Evolutionary conservation across 2,329 filamentous ascomycete species (phyloP), one percentile per base, ranked within the genome.

Genomic region (Ascosphaera pollenicola): DNA sequence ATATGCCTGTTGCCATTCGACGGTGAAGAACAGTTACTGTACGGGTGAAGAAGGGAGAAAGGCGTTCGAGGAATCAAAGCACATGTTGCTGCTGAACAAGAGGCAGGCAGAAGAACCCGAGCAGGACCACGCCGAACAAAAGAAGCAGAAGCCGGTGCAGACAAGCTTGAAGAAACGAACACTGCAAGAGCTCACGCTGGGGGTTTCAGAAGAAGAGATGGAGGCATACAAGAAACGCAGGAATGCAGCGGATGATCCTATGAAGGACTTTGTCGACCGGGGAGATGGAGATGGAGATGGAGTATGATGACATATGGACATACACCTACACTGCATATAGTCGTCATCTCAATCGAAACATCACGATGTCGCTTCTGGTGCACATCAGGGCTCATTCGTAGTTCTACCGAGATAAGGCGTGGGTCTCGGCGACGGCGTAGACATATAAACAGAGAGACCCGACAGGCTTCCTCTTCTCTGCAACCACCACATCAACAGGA

Each of bases 21-120:
- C 75, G 17, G 72, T 92, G 45, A 94, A 92, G 61, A 95, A 98
- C 58, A 93, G 84, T 51, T 98, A 95, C 52, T 98, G 89, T 57
- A 95, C 87, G 0, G 89, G 89, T 18, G 82, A 89, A 43, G 81
- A 80, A 42, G 89, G 89, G 28, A 91, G 75, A 55, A 62, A 62
- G 44, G 85, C 83, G 1, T 84, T 81, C 57, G 76, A 85, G 48
- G 77, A 80, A 41, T 75, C 81, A 0, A 75, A 89, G 46, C 63
- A 64, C 24, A 61, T 75, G 54, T 55, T 68, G 40, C 60, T 60
- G 28, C 49, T 72, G n/a, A 50, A 58, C 16, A n/a, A n/a, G n/a
- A 51, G 50, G 10, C 45, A 43, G n/a, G 43, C 48, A 16, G 30
- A 36, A 6, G 42, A 39, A 15, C 41, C 38, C 34, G 51, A 57